Conservation (phyloP, 345 rosid species). For the Eucalyptus guilfoylei region DNA sequence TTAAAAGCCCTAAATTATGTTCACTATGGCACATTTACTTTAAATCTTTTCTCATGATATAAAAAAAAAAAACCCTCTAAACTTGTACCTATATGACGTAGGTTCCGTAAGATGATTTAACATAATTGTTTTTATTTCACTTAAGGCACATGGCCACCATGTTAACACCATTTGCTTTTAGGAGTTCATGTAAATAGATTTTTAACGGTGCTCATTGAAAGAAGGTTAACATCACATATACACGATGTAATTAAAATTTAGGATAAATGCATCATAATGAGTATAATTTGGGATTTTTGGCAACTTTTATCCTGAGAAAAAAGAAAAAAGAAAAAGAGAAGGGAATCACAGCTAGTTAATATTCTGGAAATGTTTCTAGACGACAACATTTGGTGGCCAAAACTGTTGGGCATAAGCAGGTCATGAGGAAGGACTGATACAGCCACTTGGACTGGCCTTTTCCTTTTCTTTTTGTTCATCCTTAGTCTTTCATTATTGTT, state of each 20-base stretch:
- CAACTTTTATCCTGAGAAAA: not conserved
- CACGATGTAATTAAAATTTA: no score
- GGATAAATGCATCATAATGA: not conserved
- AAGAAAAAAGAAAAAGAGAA: not conserved
- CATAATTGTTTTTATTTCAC: no score
- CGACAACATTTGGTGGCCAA: not conserved
- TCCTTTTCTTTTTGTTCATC: not conserved
- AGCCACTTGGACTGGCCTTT: not conserved
- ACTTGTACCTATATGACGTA: not conserved
- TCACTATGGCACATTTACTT: not conserved
- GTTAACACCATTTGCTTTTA: no score
- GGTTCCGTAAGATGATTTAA: no score
- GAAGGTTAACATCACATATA: no score
- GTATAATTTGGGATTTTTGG: no score
- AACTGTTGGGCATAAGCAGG: not conserved
- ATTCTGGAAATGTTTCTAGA: not conserved
- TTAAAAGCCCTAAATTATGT: no score
- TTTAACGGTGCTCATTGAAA: not conserved
- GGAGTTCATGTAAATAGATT: no score
- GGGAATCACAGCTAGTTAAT: not conserved
- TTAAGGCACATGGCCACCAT: no score
- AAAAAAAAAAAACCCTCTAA: no score
- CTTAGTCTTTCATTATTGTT: not conserved
- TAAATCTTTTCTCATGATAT: no score
- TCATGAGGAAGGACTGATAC: not conserved